Percentiles rank a stretch among this genome's conserved stretches.
Evolutionary conservation across 2,329 filamentous ascomycete species (phyloP).

Genomic region (Lachnellula hyalina): DNA sequence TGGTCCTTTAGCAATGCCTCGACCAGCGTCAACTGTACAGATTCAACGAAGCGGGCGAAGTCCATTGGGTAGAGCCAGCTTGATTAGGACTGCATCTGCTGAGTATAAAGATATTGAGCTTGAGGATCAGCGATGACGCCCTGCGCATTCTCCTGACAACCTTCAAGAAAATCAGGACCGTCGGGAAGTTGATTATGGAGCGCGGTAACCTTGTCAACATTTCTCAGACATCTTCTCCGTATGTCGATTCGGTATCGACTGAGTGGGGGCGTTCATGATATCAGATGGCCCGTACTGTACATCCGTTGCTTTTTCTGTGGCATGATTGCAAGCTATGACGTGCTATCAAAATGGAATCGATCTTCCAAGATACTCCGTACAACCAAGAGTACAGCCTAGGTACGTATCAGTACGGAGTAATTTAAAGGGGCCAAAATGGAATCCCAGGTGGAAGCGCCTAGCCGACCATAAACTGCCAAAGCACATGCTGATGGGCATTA

Average conservation of each 20-base stretch:
- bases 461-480: too few relatives aligned
- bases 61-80: conserved; percentile 32
- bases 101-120: conserved; percentile 24
- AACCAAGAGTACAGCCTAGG: too few relatives aligned
- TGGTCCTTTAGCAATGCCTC: conserved; percentile 16
- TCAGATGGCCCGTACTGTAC: not conserved
- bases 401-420: too few relatives aligned
- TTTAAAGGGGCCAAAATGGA: too few relatives aligned
- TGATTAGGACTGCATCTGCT: conserved; percentile 28
- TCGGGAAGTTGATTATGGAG: not conserved
- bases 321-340: not conserved
- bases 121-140: conserved; percentile 12
- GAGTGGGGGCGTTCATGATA: not conserved
- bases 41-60: conserved; percentile 29
- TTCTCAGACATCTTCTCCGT: too few relatives aligned
- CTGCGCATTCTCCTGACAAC: not conserved
- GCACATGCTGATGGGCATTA: too few relatives aligned
- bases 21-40: conserved; percentile 15
- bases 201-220: not conserved
- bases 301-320: not conserved
- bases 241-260: not conserved
- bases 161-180: not conserved
- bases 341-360: not conserved
- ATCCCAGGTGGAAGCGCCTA: too few relatives aligned
- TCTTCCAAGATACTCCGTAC: too few relatives aligned